Conservation (phyloP, 805 yeast species). For the Candida peoriensis region DNA sequence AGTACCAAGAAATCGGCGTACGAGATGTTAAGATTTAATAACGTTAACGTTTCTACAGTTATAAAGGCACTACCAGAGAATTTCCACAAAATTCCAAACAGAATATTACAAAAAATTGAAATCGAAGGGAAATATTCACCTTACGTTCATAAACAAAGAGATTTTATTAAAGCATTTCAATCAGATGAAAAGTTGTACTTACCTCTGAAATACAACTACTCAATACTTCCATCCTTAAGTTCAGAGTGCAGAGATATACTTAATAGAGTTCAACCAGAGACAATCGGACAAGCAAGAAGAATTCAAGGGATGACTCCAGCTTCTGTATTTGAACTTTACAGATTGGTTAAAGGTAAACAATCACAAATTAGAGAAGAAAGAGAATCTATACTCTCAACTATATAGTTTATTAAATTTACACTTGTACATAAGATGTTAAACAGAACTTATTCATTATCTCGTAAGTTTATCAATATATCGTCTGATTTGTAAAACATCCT, state of each 20-base stretch:
- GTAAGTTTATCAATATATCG: constrained; percentile 22
- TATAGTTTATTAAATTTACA: too few relatives aligned
- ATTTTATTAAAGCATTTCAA: constrained; percentile 67
- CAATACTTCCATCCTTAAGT: constrained; percentile 57
- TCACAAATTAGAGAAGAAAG: constrained; percentile 18
- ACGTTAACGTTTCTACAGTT: constrained; percentile 20
- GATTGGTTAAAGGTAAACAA: constrained; percentile 35
- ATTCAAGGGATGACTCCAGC: constrained; percentile 96
- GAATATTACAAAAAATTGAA: constrained; percentile 57
- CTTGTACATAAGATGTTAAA: too few relatives aligned
- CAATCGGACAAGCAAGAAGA: constrained; percentile 92
- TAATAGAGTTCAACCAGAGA: constrained; percentile 74
- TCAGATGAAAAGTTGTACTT: constrained; percentile 74
- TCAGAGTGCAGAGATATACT: constrained; percentile 67
- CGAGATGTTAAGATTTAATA: constrained; percentile 61
- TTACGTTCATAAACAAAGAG: constrained; percentile 66
- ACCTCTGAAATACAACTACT: constrained; percentile 67
- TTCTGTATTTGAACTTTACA: constrained; percentile 74
- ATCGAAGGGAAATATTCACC: constrained; percentile 84
- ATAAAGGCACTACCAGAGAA: constrained; percentile 13
- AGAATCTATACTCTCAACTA: too few relatives aligned
- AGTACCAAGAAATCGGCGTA: constrained; percentile 58
- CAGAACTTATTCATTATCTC: too few relatives aligned
- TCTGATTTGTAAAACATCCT: constrained; percentile 21
- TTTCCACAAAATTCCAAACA: constrained; percentile 30